Evolutionary conservation across 768 basidiomycete species (phyloP).

Genomic region (Mycena capillaripes): DNA sequence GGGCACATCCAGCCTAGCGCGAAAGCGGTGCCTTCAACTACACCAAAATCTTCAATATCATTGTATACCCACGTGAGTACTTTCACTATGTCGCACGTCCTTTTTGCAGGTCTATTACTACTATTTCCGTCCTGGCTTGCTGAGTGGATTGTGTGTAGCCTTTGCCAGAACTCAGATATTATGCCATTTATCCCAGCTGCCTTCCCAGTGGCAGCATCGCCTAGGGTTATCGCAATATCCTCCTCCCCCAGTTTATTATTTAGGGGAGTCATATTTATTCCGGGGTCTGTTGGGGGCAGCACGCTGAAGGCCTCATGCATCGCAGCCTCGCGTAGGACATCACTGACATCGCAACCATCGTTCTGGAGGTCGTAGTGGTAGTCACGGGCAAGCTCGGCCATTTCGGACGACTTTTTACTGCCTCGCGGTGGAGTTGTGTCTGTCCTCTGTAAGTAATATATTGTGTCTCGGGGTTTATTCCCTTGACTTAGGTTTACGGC

Average conservation of each 20-base stretch:
- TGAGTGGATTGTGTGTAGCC: no score
- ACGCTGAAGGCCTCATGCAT: background rate
- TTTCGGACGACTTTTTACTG: background rate
- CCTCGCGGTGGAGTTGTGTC: background rate
- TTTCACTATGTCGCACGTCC: background rate
- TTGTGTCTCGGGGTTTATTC: background rate
- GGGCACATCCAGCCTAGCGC: no score
- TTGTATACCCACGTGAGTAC: slow-evolving; percentile 1
- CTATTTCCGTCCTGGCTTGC: background rate
- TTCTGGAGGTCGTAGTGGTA: slow-evolving; percentile 28
- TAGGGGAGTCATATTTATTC: background rate
- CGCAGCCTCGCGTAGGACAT: no score
- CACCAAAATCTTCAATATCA: background rate
- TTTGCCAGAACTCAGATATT: no score
- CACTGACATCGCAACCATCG: no score
- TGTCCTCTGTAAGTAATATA: background rate
- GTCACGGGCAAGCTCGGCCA: slow-evolving; percentile 19
- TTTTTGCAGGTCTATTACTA: background rate
- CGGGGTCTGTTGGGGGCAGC: background rate
- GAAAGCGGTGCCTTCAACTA: background rate
- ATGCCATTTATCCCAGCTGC: background rate
- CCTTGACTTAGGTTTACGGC: background rate
- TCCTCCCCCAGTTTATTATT: background rate
- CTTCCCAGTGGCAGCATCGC: background rate
- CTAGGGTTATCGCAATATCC: background rate